A percentile compares a stretch with the other conserved stretches of the same genome.
Conservation (phyloP, 2,329 filamentous ascomycete genomes). For the Fusarium sp. region DNA sequence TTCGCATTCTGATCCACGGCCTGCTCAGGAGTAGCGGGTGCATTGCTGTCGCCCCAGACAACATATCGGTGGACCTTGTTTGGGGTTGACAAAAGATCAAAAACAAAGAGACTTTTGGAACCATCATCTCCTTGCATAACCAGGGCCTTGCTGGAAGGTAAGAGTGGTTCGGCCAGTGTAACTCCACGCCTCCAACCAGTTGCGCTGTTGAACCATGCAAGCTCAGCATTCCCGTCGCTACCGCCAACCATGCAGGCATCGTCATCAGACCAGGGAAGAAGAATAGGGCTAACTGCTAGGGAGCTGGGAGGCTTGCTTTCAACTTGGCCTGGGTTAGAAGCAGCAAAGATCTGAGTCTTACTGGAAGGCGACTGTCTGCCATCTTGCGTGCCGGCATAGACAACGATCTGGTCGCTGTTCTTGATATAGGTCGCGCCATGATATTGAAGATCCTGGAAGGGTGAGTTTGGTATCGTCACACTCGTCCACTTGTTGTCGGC, state of each 20-base stretch:
- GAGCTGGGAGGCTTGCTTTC: conserved; percentile 66
- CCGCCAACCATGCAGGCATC: conserved; percentile 81
- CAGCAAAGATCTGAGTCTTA: conserved; percentile 78
- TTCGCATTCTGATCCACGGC: conserved; percentile 53
- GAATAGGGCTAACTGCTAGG: conserved; percentile 71
- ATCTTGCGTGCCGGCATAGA: conserved; percentile 80
- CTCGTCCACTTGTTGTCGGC: conserved; percentile 63
- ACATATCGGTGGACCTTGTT: conserved; percentile 78
- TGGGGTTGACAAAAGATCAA: conserved; percentile 77
- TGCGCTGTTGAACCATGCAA: conserved; percentile 75
- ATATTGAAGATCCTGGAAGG: conserved; percentile 68
- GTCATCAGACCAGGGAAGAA: conserved; percentile 77
- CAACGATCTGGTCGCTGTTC: conserved; percentile 73
- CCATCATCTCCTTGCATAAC: conserved; percentile 77
- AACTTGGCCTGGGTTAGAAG: conserved; percentile 71
- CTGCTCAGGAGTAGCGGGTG: conserved; percentile 57
- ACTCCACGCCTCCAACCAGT: conserved; percentile 73
- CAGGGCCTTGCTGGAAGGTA: conserved; percentile 65
- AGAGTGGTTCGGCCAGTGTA: conserved; percentile 66
- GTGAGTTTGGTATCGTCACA: conserved; percentile 48
- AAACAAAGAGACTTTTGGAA: conserved; percentile 81
- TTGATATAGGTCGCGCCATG: conserved; percentile 82
- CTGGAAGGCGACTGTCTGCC: conserved; percentile 67
- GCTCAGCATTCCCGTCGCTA: conserved; percentile 63
- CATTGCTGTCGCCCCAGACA: conserved; percentile 69